Evolutionary conservation across 2,329 filamentous ascomycete species (phyloP), one percentile per base, ranked within the genome.

Genomic region (Arthrinium puccinioides): DNA sequence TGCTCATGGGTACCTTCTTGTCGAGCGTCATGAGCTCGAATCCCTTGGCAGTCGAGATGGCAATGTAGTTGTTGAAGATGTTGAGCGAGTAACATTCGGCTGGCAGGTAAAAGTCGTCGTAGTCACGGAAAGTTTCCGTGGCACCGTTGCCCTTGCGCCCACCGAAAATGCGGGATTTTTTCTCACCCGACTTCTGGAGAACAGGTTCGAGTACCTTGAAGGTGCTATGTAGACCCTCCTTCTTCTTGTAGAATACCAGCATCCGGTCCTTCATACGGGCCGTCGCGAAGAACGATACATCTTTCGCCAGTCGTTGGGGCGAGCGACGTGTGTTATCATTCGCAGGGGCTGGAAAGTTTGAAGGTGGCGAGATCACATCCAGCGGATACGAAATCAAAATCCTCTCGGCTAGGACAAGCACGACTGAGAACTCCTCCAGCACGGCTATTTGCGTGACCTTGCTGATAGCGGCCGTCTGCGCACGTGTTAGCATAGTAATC

Each of bases 171-270:
- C 87, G 79, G 5, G 79, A 76, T 51, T 82, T 86, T 67, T 85
- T 90, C 54, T 94, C 86, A 0, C 85, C 82, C 1, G 88, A 84
- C 56, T 95, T 96, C 49, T 96, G 89, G 54, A 92, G 85, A 19
- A 98, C 87, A 1, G 92, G 92, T 58, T 98, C 92, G 8, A 98
- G 77, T 10, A 98, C 88, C 65, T 89, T 97, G 74, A 98, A 97
- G 0, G 85, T 94, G 18, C 87, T 96, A 51, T 89, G 87, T 43
- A 96, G 72, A 20, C 84, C 84, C 57, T 97, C 92, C 44, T 87
- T 86, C 58, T 94, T 94, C 66, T 97, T 97, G 74, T 97, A 98
- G 60, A 98, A 90, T 20, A 98, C 80, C 7, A 98, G 69, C 47
- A 84, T 89, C 7, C 92, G 79, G 43, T 98, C 92, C 69, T 98